Evolutionary conservation across 2,329 filamentous ascomycete genomes (phyloP), one percentile per base, ranked within the genome.

Genomic region (Colletotrichum sp.): DNA sequence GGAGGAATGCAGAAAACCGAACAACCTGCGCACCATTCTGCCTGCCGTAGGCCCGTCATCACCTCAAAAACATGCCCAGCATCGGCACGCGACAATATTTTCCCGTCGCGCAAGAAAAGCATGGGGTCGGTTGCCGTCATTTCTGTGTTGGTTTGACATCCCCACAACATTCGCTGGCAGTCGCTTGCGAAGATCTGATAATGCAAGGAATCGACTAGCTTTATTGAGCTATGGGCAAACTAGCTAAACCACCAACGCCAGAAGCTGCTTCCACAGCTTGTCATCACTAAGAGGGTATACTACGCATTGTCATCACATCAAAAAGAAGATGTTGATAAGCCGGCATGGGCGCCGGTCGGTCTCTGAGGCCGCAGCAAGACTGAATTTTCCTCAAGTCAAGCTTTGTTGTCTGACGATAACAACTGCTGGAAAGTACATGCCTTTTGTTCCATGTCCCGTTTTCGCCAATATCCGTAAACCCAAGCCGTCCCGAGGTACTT

Each of bases 331-430:
- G 57, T 44, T 82, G 49, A 63, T 83, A 92, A 92, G 92, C 91
- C 92, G 92, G 92, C 92, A 90, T 86, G 82, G 81, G 83, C 83
- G 92, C 92, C 92, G 92, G 91, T 93, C 92, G 92, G 92, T 91
- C 92, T 93, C 92, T 93, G 85, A 92, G 92, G 92, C 92, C 92
- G 92, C 86, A 88, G 90, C 91, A 91, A 87, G 89, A 90, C 89
- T 90, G 84, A 83, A 88, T 88, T 86, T 81, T 82, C 81, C 64
- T 82, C 83, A 88, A 88, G 89, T 87, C 88, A 85, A 90, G 89
- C 88, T 87, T 87, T 86, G 70, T 76, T 76, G 64, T 83, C 88
- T 83, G 84, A 85, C 84, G 83, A 88, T 84, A 84, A 85, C 84
- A 86, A 84, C 82, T 76, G 73, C 70, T 84, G 86, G 81, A 85